These are phyloP conservation scores for Amanita muscaria DNA, from an alignment of 768 basidiomycete genomes.

Conservation along the genomic window DNA sequence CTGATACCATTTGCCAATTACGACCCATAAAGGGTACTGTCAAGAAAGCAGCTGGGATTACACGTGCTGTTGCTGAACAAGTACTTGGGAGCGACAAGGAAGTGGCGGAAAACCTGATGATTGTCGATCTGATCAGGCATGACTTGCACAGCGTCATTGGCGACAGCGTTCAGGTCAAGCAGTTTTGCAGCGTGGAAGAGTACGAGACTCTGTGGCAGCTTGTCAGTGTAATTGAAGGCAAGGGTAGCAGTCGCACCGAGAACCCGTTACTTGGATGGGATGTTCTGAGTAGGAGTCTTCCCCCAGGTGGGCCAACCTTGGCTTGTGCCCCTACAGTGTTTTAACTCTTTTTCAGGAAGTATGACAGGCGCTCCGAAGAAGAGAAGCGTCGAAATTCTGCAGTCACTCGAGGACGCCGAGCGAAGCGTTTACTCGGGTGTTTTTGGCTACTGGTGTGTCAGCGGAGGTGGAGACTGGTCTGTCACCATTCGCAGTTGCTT, in stretches of 20 bases:
- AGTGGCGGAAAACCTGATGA: constrained; percentile 96
- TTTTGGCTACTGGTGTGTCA: constrained; percentile 86
- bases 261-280: constrained; percentile 60
- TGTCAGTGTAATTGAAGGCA: constrained; percentile 87
- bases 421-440: constrained; percentile 87
- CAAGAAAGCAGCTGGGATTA: constrained; percentile 57
- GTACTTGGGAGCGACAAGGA: constrained; percentile 72
- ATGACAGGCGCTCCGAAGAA: constrained; percentile 99
- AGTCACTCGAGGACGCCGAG: constrained; percentile 61
- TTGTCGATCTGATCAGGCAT: constrained; percentile 91
- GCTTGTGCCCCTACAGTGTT: neutral
- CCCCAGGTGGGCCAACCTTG: constrained; percentile 54
- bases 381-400: constrained; percentile 84
- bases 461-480: constrained; percentile 87
- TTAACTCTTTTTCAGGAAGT: constrained; percentile 46
- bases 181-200: constrained; percentile 84
- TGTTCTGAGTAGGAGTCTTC: constrained; percentile 68
- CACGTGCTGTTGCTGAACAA: constrained; percentile 57
- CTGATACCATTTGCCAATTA: constrained; percentile 61
- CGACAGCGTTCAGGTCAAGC: constrained; percentile 70
- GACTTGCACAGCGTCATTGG: constrained; percentile 83
- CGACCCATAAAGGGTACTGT: constrained; percentile 94
- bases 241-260: constrained; percentile 21
- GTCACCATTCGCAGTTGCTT: constrained; percentile 92
- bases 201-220: constrained; percentile 94